Evolutionary conservation across 495 filamentous ascomycete genomes (phyloP).

Genomic region (Penicillium tannophilum): DNA sequence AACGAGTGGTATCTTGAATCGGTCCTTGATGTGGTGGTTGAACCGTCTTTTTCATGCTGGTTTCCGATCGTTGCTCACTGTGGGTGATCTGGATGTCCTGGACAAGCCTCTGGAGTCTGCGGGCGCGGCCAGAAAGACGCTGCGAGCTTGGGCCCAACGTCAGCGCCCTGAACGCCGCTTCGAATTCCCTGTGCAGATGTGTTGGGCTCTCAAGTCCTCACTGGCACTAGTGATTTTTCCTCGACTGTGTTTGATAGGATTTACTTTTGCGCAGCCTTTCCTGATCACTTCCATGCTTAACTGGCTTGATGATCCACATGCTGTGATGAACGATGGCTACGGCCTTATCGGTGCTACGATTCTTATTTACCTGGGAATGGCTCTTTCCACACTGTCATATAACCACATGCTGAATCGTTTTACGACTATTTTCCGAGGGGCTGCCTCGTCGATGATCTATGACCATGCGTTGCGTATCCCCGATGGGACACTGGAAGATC

Average conservation of each 20-base stretch:
- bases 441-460: too few relatives aligned
- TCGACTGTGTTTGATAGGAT: constrained; percentile 1
- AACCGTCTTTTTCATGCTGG: constrained; percentile 14
- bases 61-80: constrained; percentile 4
- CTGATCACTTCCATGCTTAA: constrained; percentile 2
- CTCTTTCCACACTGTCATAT: too few relatives aligned
- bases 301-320: not conserved
- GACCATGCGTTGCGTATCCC: too few relatives aligned
- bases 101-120: constrained; percentile 3
- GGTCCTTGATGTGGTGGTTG: constrained; percentile 20
- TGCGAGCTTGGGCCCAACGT: not conserved
- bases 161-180: constrained; percentile 3
- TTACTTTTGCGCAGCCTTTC: constrained; percentile 6
- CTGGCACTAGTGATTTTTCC: not conserved
- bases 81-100: not conserved
- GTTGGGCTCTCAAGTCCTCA: not conserved
- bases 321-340: not conserved
- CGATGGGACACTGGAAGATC: too few relatives aligned
- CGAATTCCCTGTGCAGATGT: constrained; percentile 1
- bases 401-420: too few relatives aligned
- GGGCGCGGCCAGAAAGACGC: not conserved
- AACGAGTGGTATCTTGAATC: constrained; percentile 18
- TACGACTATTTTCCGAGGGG: too few relatives aligned
- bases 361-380: too few relatives aligned
- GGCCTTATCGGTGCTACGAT: not conserved